Conservation (phyloP, 2,329 filamentous ascomycete genomes). For the Pleochaeta shiraiana region DNA sequence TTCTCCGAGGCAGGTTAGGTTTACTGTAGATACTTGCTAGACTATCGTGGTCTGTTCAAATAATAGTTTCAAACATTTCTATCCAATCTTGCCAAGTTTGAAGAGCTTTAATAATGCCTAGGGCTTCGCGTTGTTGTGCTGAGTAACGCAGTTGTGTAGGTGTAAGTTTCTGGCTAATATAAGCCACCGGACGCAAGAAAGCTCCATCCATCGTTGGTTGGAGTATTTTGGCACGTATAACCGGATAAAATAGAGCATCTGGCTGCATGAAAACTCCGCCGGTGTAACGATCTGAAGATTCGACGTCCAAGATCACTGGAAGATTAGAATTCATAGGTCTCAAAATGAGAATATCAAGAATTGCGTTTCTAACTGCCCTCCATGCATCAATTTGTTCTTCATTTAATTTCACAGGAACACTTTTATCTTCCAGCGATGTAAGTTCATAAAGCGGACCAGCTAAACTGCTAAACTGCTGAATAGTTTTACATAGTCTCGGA, state of each 20-base stretch:
- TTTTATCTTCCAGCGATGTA: background rate
- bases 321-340: background rate
- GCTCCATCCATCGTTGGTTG: background rate
- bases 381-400: background rate
- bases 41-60: slow-evolving; percentile 1
- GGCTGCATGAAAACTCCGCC: background rate
- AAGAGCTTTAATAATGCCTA: background rate
- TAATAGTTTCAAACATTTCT: background rate
- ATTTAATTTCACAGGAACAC: too few species aligned
- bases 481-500: background rate
- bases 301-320: background rate
- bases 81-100: slow-evolving; percentile 4
- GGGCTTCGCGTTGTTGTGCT: background rate
- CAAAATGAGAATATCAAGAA: background rate
- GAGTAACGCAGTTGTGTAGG: background rate
- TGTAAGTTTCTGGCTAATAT: background rate
- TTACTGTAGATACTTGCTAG: background rate
- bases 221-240: background rate
- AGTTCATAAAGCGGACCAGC: background rate
- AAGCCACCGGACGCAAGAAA: background rate
- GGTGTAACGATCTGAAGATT: background rate
- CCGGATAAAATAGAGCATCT: background rate
- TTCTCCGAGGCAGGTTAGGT: background rate
- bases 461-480: background rate
- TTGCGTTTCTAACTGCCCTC: background rate